Evolutionary conservation across 139 green algal genomes (phyloP).

Genomic region (Picocystis salinarum): DNA sequence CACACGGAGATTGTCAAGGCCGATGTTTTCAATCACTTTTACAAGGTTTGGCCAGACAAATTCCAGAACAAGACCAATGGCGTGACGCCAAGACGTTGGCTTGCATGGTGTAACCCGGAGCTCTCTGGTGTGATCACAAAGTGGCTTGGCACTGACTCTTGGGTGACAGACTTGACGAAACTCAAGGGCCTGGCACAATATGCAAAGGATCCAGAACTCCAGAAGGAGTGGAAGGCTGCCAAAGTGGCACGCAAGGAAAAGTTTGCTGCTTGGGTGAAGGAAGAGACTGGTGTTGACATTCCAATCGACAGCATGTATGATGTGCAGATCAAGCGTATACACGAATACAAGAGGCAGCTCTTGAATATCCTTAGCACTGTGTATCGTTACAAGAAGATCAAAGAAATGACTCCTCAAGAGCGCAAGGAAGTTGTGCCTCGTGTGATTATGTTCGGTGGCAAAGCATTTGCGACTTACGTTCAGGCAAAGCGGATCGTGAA

Average conservation of each 20-base stretch:
- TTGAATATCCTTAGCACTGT: constrained; percentile 34
- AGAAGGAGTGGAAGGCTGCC: constrained; percentile 57
- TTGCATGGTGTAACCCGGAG: constrained; percentile 22
- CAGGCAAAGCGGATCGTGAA: constrained; percentile 98
- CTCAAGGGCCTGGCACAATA: constrained; percentile 29
- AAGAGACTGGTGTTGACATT: constrained; percentile 32
- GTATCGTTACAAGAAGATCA: constrained; percentile 69
- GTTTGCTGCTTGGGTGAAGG: constrained; percentile 47
- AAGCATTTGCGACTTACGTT: constrained; percentile 82
- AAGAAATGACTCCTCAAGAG: constrained; percentile 65
- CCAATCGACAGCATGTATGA: constrained; percentile 84
- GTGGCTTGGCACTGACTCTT: constrained; percentile 2
- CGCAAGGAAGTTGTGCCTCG: constrained; percentile 41
- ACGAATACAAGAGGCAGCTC: constrained; percentile 98
- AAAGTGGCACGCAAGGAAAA: constrained; percentile 68
- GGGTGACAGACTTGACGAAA: not conserved
- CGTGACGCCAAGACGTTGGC: constrained; percentile 86
- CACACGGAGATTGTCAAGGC: constrained; percentile 89
- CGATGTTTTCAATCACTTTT: constrained; percentile 80
- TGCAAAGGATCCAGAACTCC: constrained; percentile 61
- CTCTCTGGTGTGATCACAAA: constrained; percentile 12
- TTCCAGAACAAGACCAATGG: constrained; percentile 99
- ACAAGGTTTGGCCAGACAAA: constrained; percentile 58
- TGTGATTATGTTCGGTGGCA: constrained; percentile 67
- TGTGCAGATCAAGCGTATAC: constrained; percentile 95